Evolutionary conservation across 2,329 filamentous ascomycete genomes (phyloP).

Genomic region (Hymenoscyphus albidus): DNA sequence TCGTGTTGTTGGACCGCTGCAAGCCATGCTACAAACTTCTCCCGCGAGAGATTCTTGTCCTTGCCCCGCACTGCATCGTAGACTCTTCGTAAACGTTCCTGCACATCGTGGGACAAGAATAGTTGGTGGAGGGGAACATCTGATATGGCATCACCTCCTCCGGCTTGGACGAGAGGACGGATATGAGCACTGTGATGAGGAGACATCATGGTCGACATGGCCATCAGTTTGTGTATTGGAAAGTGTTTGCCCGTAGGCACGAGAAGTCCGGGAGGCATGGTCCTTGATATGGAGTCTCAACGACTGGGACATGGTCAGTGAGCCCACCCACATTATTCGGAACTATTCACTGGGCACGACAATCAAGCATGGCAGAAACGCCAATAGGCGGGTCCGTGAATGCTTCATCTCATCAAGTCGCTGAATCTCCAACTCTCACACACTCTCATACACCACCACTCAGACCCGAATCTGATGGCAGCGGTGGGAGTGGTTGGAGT

Average conservation of each 20-base stretch:
- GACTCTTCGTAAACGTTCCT: conserved; percentile 45
- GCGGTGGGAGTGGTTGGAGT: neutral
- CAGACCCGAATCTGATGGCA: neutral
- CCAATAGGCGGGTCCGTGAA: neutral
- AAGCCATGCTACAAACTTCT: conserved; percentile 48
- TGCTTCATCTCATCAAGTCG: neutral
- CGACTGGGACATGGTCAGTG: conserved; percentile 16
- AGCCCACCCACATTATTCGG: neutral
- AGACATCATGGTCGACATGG: conserved; percentile 33
- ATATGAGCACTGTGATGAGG: conserved; percentile 26
- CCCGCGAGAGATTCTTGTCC: conserved; percentile 36
- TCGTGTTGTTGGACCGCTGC: conserved; percentile 41
- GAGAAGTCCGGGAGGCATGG: conserved; percentile 23
- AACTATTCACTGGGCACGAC: neutral
- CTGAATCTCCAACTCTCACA: neutral
- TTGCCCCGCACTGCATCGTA: conserved; percentile 44
- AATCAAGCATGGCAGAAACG: neutral
- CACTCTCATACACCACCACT: neutral
- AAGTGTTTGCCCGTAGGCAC: conserved; percentile 32
- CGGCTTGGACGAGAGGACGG: conserved; percentile 24
- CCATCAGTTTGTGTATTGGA: conserved; percentile 35
- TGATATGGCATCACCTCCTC: conserved; percentile 27
- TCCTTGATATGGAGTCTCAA: conserved; percentile 13
- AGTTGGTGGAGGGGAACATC: conserved; percentile 30
- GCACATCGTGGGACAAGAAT: conserved; percentile 47